Conservation (phyloP, 139 green algal species). For the Klebsormidium nitens region DNA sequence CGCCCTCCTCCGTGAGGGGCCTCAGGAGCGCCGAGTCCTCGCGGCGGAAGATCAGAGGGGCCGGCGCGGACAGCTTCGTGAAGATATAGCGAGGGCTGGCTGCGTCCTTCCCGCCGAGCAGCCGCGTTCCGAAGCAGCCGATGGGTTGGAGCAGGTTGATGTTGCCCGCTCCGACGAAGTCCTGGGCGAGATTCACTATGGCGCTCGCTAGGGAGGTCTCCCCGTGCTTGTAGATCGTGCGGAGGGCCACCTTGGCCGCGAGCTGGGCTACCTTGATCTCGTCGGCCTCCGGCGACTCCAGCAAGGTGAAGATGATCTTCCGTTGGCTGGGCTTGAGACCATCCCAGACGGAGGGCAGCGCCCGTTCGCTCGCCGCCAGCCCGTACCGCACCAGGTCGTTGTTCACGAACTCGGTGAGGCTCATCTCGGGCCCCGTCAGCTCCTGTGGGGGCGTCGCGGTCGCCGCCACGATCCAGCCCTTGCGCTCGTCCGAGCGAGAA, state of each 20-base stretch:
- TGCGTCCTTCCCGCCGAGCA: constrained; percentile 10
- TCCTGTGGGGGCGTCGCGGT: no score
- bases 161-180: constrained; percentile 29
- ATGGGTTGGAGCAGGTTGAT: constrained; percentile 21
- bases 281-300: background rate
- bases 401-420: no score
- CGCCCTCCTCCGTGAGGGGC: no score
- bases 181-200: constrained; percentile 35
- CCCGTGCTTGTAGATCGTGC: constrained; percentile 28
- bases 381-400: constrained; percentile 94
- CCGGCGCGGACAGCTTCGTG: background rate
- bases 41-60: background rate
- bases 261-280: constrained; percentile 31
- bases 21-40: no score
- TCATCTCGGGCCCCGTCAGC: no score
- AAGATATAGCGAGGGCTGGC: constrained; percentile 35
- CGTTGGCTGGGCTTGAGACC: constrained; percentile 91
- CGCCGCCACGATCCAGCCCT: no score
- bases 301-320: constrained; percentile 80
- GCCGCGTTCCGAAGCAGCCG: constrained; percentile 17
- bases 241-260: constrained; percentile 10
- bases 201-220: constrained; percentile 20
- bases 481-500: no score
- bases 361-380: constrained; percentile 81
- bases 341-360: constrained; percentile 86